A percentile compares a stretch with the other conserved stretches of the same genome.
These are phyloP conservation scores for Aegilops tauschii DNA, from an alignment of 176 grass and related monocot species.

Conservation along the genomic window DNA sequence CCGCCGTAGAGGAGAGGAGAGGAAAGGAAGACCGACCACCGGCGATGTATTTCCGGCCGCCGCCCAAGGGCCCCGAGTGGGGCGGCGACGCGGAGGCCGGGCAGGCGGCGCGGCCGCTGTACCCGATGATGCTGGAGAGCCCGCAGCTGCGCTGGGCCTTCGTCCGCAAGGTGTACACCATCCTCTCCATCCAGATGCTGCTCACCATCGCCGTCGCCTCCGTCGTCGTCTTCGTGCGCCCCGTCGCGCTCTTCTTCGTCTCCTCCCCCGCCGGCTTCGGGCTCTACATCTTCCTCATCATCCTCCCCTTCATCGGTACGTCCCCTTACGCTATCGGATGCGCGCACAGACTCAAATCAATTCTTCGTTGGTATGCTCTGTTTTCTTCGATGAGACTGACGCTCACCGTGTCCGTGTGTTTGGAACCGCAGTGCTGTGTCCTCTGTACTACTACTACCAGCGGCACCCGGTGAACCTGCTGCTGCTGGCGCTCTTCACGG, in stretches of 20 bases:
- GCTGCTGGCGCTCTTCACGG: constrained; percentile 74
- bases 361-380: background rate
- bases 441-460: constrained; percentile 89
- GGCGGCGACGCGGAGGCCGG: constrained; percentile 58
- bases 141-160: constrained; percentile 85
- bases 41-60: constrained; percentile 68
- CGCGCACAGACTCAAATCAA: background rate
- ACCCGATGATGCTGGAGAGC: constrained; percentile 91
- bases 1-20: background rate
- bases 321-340: background rate
- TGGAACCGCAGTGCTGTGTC: constrained; percentile 68
- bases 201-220: constrained; percentile 72
- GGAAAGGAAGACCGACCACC: background rate
- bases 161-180: constrained; percentile 80
- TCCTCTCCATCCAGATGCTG: constrained; percentile 90
- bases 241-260: constrained; percentile 80
- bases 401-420: background rate
- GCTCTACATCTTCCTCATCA: constrained; percentile 88
- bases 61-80: constrained; percentile 37
- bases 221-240: constrained; percentile 61
- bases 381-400: background rate
- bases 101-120: constrained; percentile 36
- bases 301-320: constrained; percentile 89
- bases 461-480: constrained; percentile 70
- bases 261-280: constrained; percentile 58